Evolutionary conservation across 345 rosid species (phyloP), one percentile per base, ranked within the genome.

Genomic region (Isatis tinctoria): DNA sequence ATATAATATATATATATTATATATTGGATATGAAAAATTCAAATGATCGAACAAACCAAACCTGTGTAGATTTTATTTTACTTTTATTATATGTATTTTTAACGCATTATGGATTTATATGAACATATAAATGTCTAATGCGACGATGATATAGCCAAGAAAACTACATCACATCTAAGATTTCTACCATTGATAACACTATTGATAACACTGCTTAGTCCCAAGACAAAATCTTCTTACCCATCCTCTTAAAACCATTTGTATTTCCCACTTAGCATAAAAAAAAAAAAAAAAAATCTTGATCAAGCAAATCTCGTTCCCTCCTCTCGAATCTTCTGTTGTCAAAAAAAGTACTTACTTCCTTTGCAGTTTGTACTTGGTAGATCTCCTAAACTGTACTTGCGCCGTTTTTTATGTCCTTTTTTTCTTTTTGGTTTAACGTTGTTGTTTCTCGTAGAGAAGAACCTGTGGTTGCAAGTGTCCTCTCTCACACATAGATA

Each of bases 381-480:
- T 37, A 58, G 60, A 66, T 40, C 54, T 67, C 60, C 67, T 48
- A 75, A 26, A 39, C 39, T 61, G 58, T 53, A 65, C 54, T 63
- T 64, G 22, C 17, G 18, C 49, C 8, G 14, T 8, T 67, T 67
- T 36, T 13, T 18, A 33, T 48, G 24, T 10, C 40, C 22, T 6
- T 1, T 40, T 41, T 48, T 16, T 14, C 10, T 16, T 62, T 74
- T 71, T 81, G 83, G 65, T 82, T 84, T 80, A 85, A 78, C 75
- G 26, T 87, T 85, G 26, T 87, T 85, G 24, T 86, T 85, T 77
- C 76, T 90, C 97, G 43, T 83, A 95, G 82, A 95, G 85, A 52
- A 95, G 90, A 81, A 92, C 96, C 86, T 95, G 97, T 47, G 99
- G 97, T 62, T 95, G 99, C 85, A 92, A 80, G 74, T 79, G 99